Conservation (phyloP, 2,329 filamentous ascomycete genomes). For the Penicillium expansum region DNA sequence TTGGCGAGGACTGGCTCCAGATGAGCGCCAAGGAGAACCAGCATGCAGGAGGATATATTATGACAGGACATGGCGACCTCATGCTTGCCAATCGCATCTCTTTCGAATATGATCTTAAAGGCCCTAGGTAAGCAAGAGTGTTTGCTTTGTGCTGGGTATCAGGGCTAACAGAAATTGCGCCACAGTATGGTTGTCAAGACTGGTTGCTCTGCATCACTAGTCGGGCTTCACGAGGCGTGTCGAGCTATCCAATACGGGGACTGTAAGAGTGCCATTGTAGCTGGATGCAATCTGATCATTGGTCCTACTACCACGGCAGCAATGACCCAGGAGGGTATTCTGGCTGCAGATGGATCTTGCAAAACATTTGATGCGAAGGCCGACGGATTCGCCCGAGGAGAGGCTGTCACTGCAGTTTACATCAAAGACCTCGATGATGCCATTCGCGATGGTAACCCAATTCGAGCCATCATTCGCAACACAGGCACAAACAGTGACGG, state of each 20-base stretch:
- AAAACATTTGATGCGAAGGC: constrained; percentile 41
- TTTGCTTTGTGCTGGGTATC: no score
- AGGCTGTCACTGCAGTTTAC: constrained; percentile 34
- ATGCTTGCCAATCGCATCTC: not conserved
- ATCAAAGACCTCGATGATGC: constrained; percentile 31
- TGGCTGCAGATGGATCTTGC: not conserved
- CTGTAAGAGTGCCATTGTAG: constrained; percentile 29
- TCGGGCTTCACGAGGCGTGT: constrained; percentile 28
- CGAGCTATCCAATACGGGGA: constrained; percentile 15
- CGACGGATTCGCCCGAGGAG: constrained; percentile 53
- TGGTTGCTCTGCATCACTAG: constrained; percentile 37
- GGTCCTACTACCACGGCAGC: constrained; percentile 14
- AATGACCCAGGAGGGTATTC: not conserved
- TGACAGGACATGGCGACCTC: not conserved
- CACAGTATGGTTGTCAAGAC: constrained; percentile 28
- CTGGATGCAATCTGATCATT: constrained; percentile 34
- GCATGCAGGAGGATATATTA: no score
- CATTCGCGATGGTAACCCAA: constrained; percentile 26
- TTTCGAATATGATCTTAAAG: not conserved
- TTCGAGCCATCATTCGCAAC: constrained; percentile 29
- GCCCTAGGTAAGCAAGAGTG: not conserved
- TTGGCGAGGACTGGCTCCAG: constrained; percentile 23
- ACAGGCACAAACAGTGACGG: constrained; percentile 26
- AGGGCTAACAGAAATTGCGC: not conserved
- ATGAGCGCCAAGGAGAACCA: not conserved